Conservation (phyloP, 495 filamentous ascomycete species). For the Podospora pseudoanserina region DNA sequence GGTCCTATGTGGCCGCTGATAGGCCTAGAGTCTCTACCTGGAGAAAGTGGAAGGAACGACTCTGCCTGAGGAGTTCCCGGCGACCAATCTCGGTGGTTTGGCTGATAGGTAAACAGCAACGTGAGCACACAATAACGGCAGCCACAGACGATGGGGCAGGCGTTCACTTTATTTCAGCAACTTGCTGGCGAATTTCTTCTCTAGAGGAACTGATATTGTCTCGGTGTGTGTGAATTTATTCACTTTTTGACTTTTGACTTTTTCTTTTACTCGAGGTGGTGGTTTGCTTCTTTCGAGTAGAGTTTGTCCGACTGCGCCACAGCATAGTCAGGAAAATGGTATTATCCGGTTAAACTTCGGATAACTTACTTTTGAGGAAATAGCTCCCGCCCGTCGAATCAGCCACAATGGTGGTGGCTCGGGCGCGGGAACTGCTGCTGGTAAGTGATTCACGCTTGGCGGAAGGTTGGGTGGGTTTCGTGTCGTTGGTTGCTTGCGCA, state of each 20-base stretch:
- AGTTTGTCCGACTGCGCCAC: not conserved
- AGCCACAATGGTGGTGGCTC: not conserved
- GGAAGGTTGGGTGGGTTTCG: not conserved
- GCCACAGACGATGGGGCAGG: not conserved
- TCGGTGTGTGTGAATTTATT: not conserved
- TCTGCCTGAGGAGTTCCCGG: not conserved
- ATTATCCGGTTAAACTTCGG: not conserved
- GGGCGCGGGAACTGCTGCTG: not conserved
- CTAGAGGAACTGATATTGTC: not conserved
- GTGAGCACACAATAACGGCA: not conserved
- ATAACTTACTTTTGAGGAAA: not conserved
- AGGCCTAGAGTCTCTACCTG: not conserved
- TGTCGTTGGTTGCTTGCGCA: not conserved
- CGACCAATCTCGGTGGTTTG: not conserved
- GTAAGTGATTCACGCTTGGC: not conserved
- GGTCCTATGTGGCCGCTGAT: too few relatives aligned
- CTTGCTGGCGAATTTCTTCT: not conserved
- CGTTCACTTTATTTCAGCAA: not conserved
- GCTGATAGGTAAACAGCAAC: not conserved
- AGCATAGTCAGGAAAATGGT: not conserved
- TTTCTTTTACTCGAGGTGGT: too few relatives aligned
- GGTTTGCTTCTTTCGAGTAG: not conserved
- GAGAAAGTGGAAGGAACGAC: not conserved
- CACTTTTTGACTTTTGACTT: too few relatives aligned
- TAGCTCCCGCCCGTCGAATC: not conserved